phyloP scores from a whole-genome alignment of 192 early-diverging fungal genomes.

The Umbelopsis sp. region DNA sequence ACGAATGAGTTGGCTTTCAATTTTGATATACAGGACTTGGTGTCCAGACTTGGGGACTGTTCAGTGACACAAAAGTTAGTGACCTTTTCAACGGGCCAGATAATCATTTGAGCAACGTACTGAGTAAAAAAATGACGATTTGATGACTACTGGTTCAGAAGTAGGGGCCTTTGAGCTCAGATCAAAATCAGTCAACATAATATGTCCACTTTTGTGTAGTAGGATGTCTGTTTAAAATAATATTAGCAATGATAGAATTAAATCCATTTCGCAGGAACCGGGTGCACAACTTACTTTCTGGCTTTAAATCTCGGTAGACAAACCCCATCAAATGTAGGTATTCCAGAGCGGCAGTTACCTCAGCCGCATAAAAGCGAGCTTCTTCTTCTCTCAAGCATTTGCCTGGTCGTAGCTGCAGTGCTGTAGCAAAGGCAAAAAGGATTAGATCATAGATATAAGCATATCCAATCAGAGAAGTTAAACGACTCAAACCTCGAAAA shows the following conservation, averaged over 20 bases:
- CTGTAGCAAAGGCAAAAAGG: conserved; percentile 29
- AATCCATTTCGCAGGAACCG: not conserved
- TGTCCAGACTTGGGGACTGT: conserved; percentile 25
- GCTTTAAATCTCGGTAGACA: conserved; percentile 98
- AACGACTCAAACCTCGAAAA: conserved; percentile 56
- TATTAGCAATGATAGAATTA: not conserved
- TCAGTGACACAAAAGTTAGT: not conserved
- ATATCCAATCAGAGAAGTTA: not conserved
- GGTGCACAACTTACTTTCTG: conserved; percentile 74
- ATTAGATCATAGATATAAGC: not conserved
- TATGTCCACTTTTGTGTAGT: conserved; percentile 62
- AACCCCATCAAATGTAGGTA: conserved; percentile 96
- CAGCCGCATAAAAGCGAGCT: conserved; percentile 97
- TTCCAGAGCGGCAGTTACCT: conserved; percentile 93
- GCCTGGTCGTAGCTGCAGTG: conserved; percentile 85
- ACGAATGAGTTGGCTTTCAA: conserved; percentile 41
- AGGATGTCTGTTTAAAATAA: conserved; percentile 40
- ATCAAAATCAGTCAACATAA: conserved; percentile 71
- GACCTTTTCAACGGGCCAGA: not conserved
- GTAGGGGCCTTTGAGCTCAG: conserved; percentile 55
- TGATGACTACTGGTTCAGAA: conserved; percentile 49
- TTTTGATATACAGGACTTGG: conserved; percentile 23
- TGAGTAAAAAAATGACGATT: conserved; percentile 32
- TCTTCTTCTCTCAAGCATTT: conserved; percentile 90
- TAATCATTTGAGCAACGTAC: conserved; percentile 7